Conservation (phyloP, 495 filamentous ascomycete genomes). For the Letharia columbiana region DNA sequence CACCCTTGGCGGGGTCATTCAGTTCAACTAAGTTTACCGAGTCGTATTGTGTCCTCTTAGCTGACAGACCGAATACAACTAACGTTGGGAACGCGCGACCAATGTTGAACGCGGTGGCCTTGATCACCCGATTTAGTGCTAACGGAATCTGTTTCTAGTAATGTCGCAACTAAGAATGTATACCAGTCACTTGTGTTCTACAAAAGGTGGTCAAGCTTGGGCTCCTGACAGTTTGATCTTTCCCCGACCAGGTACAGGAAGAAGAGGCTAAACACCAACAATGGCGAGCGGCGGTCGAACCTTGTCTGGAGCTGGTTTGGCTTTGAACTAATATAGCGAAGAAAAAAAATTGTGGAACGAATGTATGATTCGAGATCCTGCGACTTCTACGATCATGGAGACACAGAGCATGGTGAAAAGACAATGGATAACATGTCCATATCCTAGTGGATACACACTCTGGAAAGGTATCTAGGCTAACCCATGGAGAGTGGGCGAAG, state of each 20-base stretch:
- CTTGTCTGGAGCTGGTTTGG: constrained; percentile 1
- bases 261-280: constrained; percentile 3
- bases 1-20: not conserved
- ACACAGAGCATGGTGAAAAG: not conserved
- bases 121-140: not conserved
- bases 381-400: not conserved
- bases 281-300: not conserved
- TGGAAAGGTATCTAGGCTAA: too few relatives aligned
- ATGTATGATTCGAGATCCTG: not conserved
- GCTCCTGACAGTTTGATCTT: not conserved
- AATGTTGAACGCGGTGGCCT: not conserved
- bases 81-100: not conserved
- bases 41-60: not conserved
- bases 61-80: not conserved
- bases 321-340: not conserved
- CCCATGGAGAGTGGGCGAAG: too few relatives aligned
- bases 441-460: too few relatives aligned
- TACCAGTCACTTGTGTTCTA: not conserved
- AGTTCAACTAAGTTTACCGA: not conserved
- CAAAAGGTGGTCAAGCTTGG: not conserved
- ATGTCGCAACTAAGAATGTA: not conserved
- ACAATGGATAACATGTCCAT: not conserved
- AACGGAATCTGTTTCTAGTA: not conserved
- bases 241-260: constrained; percentile 3
- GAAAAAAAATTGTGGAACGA: too few relatives aligned